Conservation (phyloP, 2,329 filamentous ascomycete genomes). For the Ciborinia camelliae region DNA sequence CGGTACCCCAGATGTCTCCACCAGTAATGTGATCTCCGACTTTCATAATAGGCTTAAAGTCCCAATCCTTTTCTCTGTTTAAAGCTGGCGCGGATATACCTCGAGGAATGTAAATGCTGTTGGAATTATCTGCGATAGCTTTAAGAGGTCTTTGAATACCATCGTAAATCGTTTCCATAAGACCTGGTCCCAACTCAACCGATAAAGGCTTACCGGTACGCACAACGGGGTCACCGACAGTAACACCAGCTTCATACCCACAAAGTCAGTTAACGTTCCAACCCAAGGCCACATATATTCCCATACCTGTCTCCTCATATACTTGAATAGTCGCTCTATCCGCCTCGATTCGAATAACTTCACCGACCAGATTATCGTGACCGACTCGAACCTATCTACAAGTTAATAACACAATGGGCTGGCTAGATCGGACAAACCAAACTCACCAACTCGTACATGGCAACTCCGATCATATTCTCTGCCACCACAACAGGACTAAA, state of each 20-base stretch:
- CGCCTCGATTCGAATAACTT: constrained; percentile 95
- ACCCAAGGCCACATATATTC: neutral
- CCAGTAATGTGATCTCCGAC: constrained; percentile 96
- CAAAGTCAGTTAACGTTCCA: constrained; percentile 9
- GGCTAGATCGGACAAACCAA: neutral
- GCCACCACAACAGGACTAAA: constrained; percentile 85
- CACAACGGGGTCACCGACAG: constrained; percentile 86
- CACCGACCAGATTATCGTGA: constrained; percentile 86
- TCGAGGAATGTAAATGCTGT: constrained; percentile 96
- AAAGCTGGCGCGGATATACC: constrained; percentile 85
- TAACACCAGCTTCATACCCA: constrained; percentile 72
- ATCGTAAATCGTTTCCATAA: constrained; percentile 99
- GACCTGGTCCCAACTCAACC: constrained; percentile 91
- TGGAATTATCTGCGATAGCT: constrained; percentile 70
- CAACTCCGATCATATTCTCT: constrained; percentile 97
- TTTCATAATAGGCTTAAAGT: constrained; percentile 87
- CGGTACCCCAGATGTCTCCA: constrained; percentile 91
- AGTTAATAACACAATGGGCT: constrained; percentile 1
- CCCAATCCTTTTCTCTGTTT: constrained; percentile 91
- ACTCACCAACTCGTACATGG: constrained; percentile 91
- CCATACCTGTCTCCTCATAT: constrained; percentile 93
- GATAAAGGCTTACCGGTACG: constrained; percentile 94
- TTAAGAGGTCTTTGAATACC: constrained; percentile 95
- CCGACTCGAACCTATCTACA: constrained; percentile 80
- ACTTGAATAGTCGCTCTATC: constrained; percentile 98